phyloP scores from a whole-genome alignment of 331 rosid genomes.

The Dryas integrifolia region DNA sequence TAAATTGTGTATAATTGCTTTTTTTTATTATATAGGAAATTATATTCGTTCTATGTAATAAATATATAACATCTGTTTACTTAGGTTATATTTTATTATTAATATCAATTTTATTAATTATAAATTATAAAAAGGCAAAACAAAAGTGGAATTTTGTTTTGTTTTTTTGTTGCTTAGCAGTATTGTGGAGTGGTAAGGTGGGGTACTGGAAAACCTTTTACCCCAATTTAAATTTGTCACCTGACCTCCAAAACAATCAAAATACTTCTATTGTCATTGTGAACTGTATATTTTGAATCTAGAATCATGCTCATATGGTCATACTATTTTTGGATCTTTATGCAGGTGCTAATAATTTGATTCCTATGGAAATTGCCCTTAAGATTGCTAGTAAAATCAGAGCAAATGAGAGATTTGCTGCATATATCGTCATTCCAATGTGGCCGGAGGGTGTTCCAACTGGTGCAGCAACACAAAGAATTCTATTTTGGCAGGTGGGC shows the following conservation, averaged over 20 bases:
- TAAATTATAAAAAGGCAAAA: too few relatives aligned
- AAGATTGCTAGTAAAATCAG: constrained; percentile 86
- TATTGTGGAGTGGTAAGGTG: too few relatives aligned
- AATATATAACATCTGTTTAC: too few relatives aligned
- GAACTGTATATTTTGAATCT: not conserved
- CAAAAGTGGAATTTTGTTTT: too few relatives aligned
- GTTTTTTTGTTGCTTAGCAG: too few relatives aligned
- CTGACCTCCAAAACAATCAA: not conserved
- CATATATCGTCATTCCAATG: constrained; percentile 90
- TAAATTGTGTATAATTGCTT: too few relatives aligned
- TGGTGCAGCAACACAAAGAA: constrained; percentile 89
- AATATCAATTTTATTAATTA: too few relatives aligned
- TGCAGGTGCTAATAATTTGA: constrained; percentile 96
- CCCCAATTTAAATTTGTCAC: not conserved
- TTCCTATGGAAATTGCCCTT: constrained; percentile 95
- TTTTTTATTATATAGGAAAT: too few relatives aligned
- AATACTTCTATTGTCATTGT: not conserved
- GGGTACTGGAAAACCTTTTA: too few relatives aligned
- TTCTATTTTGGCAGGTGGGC: constrained; percentile 97
- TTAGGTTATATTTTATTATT: too few relatives aligned
- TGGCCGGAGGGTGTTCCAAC: constrained; percentile 99
- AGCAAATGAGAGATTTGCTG: constrained; percentile 91
- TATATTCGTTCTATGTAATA: too few relatives aligned
- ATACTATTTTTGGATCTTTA: constrained; percentile 3
- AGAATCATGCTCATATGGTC: constrained; percentile 14